phyloP scores from a whole-genome alignment of 2,329 filamentous ascomycete genomes.

The Pseudogymnoascus sp. region DNA sequence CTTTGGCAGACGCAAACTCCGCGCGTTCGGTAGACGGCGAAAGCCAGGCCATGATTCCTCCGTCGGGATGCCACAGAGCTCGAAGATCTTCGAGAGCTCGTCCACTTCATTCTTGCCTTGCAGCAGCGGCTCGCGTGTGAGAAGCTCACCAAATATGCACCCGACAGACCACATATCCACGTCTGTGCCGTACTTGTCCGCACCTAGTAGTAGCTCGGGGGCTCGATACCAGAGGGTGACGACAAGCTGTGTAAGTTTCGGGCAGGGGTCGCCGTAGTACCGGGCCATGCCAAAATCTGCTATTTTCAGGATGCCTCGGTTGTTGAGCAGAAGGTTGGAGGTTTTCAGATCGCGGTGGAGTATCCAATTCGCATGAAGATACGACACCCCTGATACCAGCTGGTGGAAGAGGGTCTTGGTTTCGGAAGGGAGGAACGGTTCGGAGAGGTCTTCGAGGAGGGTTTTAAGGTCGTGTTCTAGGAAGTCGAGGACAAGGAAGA shows the following conservation, averaged over 20 bases:
- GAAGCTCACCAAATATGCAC: conserved; percentile 88
- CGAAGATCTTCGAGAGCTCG: conserved; percentile 79
- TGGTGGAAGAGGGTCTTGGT: conserved; percentile 84
- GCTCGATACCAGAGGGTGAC: conserved; percentile 96
- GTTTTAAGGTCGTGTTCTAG: conserved; percentile 94
- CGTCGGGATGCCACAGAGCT: conserved; percentile 77
- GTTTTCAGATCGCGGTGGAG: conserved; percentile 91
- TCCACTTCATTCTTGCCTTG: conserved; percentile 91
- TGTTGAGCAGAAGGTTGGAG: conserved; percentile 88
- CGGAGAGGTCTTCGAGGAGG: conserved; percentile 85
- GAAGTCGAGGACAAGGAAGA: conserved; percentile 95
- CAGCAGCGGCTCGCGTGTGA: conserved; percentile 73
- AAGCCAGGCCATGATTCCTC: conserved; percentile 80
- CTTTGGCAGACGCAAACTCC: conserved; percentile 62
- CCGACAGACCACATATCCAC: conserved; percentile 96
- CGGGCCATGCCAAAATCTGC: conserved; percentile 98
- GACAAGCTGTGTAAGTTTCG: conserved; percentile 80
- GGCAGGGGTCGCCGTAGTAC: conserved; percentile 70
- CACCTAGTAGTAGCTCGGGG: conserved; percentile 80
- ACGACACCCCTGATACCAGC: conserved; percentile 69
- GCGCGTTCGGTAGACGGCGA: conserved; percentile 77
- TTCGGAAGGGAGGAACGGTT: conserved; percentile 87
- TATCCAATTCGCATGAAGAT: conserved; percentile 84
- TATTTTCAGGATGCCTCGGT: conserved; percentile 88
- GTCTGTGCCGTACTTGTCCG: conserved; percentile 62